phyloP scores from a whole-genome alignment of 768 basidiomycete genomes.

The Phaffia australis region DNA sequence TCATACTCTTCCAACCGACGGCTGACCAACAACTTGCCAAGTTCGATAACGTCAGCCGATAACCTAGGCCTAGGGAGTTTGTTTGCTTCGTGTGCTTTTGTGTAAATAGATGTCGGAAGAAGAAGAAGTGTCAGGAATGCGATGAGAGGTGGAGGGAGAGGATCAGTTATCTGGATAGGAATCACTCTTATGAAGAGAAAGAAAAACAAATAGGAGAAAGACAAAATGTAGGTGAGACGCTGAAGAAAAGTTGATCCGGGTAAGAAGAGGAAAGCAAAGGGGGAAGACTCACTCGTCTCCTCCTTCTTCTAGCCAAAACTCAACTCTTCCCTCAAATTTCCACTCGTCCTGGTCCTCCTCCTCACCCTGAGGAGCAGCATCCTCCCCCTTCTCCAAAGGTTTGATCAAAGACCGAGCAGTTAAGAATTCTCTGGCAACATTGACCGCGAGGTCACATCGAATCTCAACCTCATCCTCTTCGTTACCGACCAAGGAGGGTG shows the following conservation, averaged over 20 bases:
- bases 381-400: constrained; percentile 20
- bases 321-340: constrained; percentile 51
- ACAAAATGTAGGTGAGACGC: background rate
- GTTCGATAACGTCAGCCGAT: constrained; percentile 44
- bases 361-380: constrained; percentile 29
- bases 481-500: constrained; percentile 35
- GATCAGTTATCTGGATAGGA: constrained; percentile 24
- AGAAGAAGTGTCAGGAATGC: constrained; percentile 58
- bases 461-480: constrained; percentile 34
- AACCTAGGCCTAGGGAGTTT: constrained; percentile 64
- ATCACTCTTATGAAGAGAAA: constrained; percentile 33
- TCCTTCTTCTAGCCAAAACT: constrained; percentile 87
- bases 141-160: constrained; percentile 48
- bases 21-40: constrained; percentile 47
- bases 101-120: constrained; percentile 51
- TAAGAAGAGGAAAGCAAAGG: background rate
- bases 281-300: constrained; percentile 60
- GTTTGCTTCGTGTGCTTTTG: constrained; percentile 49
- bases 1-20: constrained; percentile 50
- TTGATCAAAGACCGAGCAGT: background rate
- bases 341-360: constrained; percentile 24
- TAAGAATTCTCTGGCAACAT: constrained; percentile 30
- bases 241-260: background rate
- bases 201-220: background rate
- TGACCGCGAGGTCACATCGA: constrained; percentile 49